Conservation (phyloP, 2,329 filamentous ascomycete genomes). For the Cryphonectria carpinicola region DNA sequence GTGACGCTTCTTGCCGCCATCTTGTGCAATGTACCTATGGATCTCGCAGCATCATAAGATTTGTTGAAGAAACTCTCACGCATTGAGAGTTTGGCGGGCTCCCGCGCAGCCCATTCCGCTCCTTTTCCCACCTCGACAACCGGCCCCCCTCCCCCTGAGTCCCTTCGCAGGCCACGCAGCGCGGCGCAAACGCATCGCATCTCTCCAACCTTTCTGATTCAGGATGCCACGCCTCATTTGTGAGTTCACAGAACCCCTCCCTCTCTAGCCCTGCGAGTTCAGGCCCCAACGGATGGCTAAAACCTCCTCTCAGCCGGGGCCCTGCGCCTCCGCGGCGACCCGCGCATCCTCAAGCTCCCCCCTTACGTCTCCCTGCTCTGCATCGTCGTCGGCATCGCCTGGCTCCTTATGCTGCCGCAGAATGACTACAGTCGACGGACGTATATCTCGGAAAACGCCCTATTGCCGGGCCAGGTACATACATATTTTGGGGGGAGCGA, state of each 20-base stretch:
- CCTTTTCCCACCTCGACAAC: neutral
- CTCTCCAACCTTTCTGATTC: neutral
- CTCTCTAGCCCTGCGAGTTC: neutral
- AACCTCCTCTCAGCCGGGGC: conserved; percentile 53
- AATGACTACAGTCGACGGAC: conserved; percentile 89
- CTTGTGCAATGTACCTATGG: conserved; percentile 15
- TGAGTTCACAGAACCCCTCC: conserved; percentile 39
- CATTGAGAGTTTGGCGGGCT: conserved; percentile 17
- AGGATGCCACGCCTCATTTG: conserved; percentile 59
- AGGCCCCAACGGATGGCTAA: neutral
- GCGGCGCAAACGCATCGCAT: neutral
- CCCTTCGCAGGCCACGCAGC: neutral
- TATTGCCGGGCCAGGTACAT: conserved; percentile 94
- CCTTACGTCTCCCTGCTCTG: conserved; percentile 86
- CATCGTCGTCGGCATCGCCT: conserved; percentile 82
- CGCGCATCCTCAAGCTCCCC: conserved; percentile 79
- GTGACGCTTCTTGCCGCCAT: neutral
- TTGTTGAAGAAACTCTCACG: conserved; percentile 2
- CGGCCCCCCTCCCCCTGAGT: neutral
- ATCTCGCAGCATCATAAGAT: neutral
- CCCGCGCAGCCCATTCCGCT: conserved; percentile 18
- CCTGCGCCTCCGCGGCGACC: conserved; percentile 76
- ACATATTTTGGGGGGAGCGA: conserved; percentile 97
- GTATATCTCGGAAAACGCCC: conserved; percentile 96
- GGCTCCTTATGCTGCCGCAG: conserved; percentile 87